Evolutionary conservation across 306 rosid species (phyloP).

Genomic region (Delonix regia): DNA sequence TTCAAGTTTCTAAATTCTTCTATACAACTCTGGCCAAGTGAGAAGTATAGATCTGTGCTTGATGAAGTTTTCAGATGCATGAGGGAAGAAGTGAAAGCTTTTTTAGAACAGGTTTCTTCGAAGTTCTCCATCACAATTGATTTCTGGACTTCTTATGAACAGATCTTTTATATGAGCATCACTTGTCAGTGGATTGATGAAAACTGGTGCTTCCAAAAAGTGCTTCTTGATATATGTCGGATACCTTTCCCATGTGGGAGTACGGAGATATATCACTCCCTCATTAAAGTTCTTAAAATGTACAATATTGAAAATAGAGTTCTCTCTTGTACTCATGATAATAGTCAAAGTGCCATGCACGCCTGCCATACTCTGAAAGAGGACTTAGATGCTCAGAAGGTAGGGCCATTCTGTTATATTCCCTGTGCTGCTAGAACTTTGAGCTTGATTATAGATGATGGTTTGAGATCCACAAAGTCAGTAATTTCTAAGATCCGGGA

Average conservation of each 20-base stretch:
- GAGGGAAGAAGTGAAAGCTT: slow-evolving; percentile 79
- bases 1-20: slow-evolving; percentile 86
- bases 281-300: slow-evolving; percentile 70
- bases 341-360: slow-evolving; percentile 68
- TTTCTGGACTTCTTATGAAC: slow-evolving; percentile 93
- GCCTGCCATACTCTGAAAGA: slow-evolving; percentile 83
- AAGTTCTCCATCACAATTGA: slow-evolving; percentile 85
- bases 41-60: slow-evolving; percentile 67
- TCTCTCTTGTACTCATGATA: slow-evolving; percentile 94
- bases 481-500: slow-evolving; percentile 78
- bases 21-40: slow-evolving; percentile 82
- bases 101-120: slow-evolving; percentile 74
- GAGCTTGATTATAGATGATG: slow-evolving; percentile 87
- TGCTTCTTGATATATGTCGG: slow-evolving; percentile 85
- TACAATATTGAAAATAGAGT: slow-evolving; percentile 80
- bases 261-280: slow-evolving; percentile 70
- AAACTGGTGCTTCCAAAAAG: slow-evolving; percentile 84
- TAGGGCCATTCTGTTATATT: slow-evolving; percentile 84
- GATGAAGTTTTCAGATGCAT: slow-evolving; percentile 80
- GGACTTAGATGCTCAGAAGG: slow-evolving; percentile 71
- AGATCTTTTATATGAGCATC: slow-evolving; percentile 80
- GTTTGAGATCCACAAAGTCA: slow-evolving; percentile 66
- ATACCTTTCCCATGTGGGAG: slow-evolving; percentile 81
- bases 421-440: slow-evolving; percentile 93
- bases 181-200: slow-evolving; percentile 94